phyloP scores from a whole-genome alignment of 345 rosid genomes.

The Eucalyptus virginea region DNA sequence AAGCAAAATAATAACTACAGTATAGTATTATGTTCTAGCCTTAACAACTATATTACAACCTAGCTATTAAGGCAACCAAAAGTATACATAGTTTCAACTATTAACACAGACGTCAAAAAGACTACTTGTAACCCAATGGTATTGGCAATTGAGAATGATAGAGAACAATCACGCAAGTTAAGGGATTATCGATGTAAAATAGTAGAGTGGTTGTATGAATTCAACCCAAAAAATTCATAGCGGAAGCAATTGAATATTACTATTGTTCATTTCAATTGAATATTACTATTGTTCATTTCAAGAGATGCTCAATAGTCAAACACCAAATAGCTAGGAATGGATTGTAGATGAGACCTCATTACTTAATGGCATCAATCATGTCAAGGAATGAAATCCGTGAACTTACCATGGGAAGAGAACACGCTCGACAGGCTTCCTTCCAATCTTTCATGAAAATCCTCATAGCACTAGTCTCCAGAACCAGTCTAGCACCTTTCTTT shows the following conservation, averaged over 20 bases:
- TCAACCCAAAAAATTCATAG: neutral
- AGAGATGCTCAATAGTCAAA: neutral
- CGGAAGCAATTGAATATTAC: neutral
- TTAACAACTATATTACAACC: neutral
- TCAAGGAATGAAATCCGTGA: neutral
- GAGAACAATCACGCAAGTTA: too few relatives aligned
- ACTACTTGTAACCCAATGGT: neutral
- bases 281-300: neutral
- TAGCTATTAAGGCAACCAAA: neutral
- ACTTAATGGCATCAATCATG: neutral
- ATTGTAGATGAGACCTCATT: neutral
- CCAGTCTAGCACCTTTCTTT: conserved; percentile 15
- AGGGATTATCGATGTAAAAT: neutral
- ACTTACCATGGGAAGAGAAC: conserved; percentile 31
- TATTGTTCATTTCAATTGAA: neutral
- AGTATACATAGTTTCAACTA: neutral
- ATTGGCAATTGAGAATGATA: neutral
- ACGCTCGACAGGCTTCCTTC: conserved; percentile 59
- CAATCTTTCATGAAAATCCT: conserved; percentile 53
- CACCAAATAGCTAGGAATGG: neutral
- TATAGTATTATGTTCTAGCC: neutral
- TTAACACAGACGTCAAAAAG: neutral
- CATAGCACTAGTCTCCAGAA: conserved; percentile 23
- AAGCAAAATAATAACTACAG: neutral
- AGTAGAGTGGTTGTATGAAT: neutral